phyloP scores from a whole-genome alignment of 805 yeast genomes.

The Yarrowia porcina region DNA sequence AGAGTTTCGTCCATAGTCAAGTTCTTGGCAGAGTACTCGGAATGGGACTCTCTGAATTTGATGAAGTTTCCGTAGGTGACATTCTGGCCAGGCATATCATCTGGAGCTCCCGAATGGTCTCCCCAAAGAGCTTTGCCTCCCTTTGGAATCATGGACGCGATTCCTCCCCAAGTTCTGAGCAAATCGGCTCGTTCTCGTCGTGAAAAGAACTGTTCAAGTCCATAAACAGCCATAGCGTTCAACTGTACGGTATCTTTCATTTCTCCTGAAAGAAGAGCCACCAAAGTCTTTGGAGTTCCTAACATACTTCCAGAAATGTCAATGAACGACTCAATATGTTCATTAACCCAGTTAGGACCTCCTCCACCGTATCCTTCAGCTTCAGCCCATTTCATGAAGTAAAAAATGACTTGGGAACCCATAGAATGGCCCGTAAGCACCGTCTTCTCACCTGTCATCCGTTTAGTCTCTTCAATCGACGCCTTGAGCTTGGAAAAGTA shows the following conservation, averaged over 20 bases:
- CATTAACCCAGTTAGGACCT: conserved; percentile 85
- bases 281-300: conserved; percentile 93
- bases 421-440: conserved; percentile 89
- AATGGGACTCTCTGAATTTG: conserved; percentile 51
- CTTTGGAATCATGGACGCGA: conserved; percentile 93
- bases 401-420: conserved; percentile 89
- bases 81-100: conserved; percentile 47
- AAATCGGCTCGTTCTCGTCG: conserved; percentile 83
- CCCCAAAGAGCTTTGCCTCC: conserved; percentile 96
- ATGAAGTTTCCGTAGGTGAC: conserved; percentile 72
- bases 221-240: conserved; percentile 88
- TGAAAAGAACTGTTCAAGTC: conserved; percentile 89
- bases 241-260: conserved; percentile 97
- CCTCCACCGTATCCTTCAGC: conserved; percentile 90
- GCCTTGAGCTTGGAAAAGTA: conserved; percentile 75
- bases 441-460: conserved; percentile 58
- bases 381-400: conserved; percentile 95
- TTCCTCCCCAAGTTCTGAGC: conserved; percentile 86
- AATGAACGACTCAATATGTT: conserved; percentile 72
- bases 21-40: conserved; percentile 48
- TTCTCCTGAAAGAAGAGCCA: conserved; percentile 93
- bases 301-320: conserved; percentile 86
- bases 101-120: conserved; percentile 60
- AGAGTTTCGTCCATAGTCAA: conserved; percentile 67
- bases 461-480: conserved; percentile 61